Percentiles rank a stretch among this genome's conserved stretches.
These are phyloP conservation scores for Aureobasidium sp. DNA, from an alignment of 2,329 filamentous ascomycete species.

Conservation along the genomic window DNA sequence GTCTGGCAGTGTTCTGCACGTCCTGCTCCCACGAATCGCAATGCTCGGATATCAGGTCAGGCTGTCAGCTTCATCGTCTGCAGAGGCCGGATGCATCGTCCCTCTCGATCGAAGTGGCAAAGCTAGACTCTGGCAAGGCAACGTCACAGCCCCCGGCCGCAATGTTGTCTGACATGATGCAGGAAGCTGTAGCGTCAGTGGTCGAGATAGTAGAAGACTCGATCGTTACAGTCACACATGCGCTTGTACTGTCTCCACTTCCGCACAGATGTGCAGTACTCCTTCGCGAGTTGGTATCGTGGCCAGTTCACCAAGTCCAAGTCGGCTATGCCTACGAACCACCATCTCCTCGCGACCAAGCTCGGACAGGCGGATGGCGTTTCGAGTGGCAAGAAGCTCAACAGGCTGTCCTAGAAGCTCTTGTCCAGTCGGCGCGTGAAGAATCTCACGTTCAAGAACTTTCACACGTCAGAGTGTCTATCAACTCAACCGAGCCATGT, in stretches of 20 bases:
- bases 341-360: background rate
- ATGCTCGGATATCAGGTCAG: constrained; percentile 2
- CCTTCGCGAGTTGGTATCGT: constrained; percentile 8
- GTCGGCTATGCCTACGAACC: background rate
- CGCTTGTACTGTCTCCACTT: constrained; percentile 18
- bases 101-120: background rate
- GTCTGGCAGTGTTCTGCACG: constrained; percentile 6
- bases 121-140: background rate
- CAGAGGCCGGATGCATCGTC: background rate
- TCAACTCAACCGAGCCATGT: constrained; percentile 4
- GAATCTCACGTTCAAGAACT: background rate
- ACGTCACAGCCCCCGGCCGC: background rate
- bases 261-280: constrained; percentile 2
- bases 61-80: constrained; percentile 7
- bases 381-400: background rate
- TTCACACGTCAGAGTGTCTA: constrained; percentile 10
- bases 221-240: background rate
- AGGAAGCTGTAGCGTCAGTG: background rate
- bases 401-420: background rate
- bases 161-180: background rate
- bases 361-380: background rate
- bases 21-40: background rate
- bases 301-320: constrained; percentile 10
- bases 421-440: constrained; percentile 6
- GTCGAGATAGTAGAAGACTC: background rate